These are phyloP conservation scores for Zygoascus biomembranicola DNA, from an alignment of 805 yeast genomes.

Conservation along the genomic window DNA sequence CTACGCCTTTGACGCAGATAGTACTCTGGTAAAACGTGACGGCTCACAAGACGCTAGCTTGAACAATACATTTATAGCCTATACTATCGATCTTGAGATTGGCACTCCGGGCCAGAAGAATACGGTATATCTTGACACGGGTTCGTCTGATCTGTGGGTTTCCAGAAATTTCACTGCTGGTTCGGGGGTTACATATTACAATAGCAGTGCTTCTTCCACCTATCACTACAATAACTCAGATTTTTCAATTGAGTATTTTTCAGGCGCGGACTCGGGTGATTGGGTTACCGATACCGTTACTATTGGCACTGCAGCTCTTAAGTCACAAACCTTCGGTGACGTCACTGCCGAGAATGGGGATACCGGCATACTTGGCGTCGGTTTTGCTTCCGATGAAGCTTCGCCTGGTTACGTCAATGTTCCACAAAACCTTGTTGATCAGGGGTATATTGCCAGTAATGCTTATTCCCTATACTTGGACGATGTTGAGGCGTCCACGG, in stretches of 20 bases:
- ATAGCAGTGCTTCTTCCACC: slow-evolving; percentile 15
- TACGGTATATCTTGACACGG: slow-evolving; percentile 38
- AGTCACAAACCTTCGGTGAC: too few species aligned
- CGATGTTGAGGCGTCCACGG: slow-evolving; percentile 22
- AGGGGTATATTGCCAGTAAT: slow-evolving; percentile 46
- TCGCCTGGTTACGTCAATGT: slow-evolving; percentile 42
- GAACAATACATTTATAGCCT: slow-evolving; percentile 9
- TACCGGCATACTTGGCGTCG: slow-evolving; percentile 22
- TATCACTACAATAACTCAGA: slow-evolving; percentile 16
- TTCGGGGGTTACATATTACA: not conserved
- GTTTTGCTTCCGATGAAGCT: slow-evolving; percentile 21
- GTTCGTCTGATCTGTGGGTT: slow-evolving; percentile 44
- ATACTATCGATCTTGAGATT: slow-evolving; percentile 19
- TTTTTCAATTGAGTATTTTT: slow-evolving; percentile 27
- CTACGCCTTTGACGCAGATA: not conserved
- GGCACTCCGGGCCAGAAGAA: slow-evolving; percentile 38
- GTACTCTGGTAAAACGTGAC: not conserved
- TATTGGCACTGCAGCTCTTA: slow-evolving; percentile 39
- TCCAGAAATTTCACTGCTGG: slow-evolving; percentile 25
- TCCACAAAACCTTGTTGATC: slow-evolving; percentile 46
- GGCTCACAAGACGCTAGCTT: not conserved
- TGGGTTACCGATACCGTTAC: slow-evolving; percentile 56
- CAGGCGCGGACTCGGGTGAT: slow-evolving; percentile 35
- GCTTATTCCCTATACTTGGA: slow-evolving; percentile 59
- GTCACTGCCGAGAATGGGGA: too few species aligned